Percentiles rank a stretch among this genome's conserved stretches.
Evolutionary conservation across 1,139 yeast genomes (phyloP).

Genomic region (Yamadazyma triangularis): DNA sequence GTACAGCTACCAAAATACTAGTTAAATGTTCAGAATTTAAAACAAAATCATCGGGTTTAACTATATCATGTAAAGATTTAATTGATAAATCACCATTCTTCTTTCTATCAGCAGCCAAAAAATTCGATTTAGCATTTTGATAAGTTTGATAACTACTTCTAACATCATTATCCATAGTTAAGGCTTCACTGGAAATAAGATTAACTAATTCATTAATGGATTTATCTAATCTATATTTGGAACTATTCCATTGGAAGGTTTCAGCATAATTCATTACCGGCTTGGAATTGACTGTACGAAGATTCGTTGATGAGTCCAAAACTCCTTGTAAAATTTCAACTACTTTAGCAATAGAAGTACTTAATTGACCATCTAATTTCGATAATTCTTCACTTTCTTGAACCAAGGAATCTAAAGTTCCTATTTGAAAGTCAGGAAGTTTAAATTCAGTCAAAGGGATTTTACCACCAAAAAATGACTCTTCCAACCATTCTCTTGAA

Average conservation of each 20-base stretch:
- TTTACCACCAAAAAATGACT: slow-evolving; percentile 41
- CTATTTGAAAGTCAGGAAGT: slow-evolving; percentile 89
- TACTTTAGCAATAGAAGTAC: slow-evolving; percentile 63
- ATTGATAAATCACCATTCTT: slow-evolving; percentile 91
- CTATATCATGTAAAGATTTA: slow-evolving; percentile 85
- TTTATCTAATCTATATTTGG: slow-evolving; percentile 81
- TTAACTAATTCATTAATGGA: slow-evolving; percentile 73
- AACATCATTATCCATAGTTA: slow-evolving; percentile 79
- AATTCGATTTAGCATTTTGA: slow-evolving; percentile 76
- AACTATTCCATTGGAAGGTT: slow-evolving; percentile 79
- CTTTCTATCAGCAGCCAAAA: slow-evolving; percentile 86
- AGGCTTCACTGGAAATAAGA: slow-evolving; percentile 69
- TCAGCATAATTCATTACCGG: slow-evolving; percentile 62
- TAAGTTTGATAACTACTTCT: slow-evolving; percentile 65
- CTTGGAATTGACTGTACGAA: slow-evolving; percentile 38
- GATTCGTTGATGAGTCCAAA: slow-evolving; percentile 30
- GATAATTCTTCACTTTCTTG: slow-evolving; percentile 85
- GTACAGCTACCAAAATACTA: slow-evolving; percentile 83
- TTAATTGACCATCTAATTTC: slow-evolving; percentile 74
- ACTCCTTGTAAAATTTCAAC: slow-evolving; percentile 62
- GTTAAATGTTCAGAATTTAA: slow-evolving; percentile 80
- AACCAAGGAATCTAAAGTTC: slow-evolving; percentile 88
- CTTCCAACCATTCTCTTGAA: slow-evolving; percentile 41
- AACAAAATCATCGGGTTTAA: slow-evolving; percentile 79
- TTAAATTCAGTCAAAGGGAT: slow-evolving; percentile 41